These are phyloP conservation scores for Strobilomyces confusus DNA, from an alignment of 768 basidiomycete genomes.

Conservation along the genomic window DNA sequence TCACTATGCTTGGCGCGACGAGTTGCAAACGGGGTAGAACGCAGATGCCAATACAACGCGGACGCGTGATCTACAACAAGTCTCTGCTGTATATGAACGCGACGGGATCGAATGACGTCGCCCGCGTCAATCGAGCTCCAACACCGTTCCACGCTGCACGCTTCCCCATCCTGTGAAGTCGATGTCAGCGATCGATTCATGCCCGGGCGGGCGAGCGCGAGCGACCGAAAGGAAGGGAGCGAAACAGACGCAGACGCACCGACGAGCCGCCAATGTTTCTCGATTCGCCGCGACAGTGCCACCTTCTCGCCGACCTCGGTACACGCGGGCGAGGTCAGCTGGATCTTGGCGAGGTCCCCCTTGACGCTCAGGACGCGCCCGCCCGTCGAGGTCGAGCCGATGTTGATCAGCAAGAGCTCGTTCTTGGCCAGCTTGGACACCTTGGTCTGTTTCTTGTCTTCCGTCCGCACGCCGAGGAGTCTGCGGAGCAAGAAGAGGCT, in stretches of 20 bases:
- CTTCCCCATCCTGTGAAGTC: slow-evolving; percentile 58
- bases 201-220: not conserved
- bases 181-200: not conserved
- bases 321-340: slow-evolving; percentile 91
- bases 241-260: slow-evolving; percentile 47
- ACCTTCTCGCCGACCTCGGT: slow-evolving; percentile 98
- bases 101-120: not conserved
- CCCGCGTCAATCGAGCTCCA: slow-evolving; percentile 62
- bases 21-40: too few relatives aligned
- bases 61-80: not conserved
- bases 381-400: slow-evolving; percentile 95
- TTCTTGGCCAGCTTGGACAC: slow-evolving; percentile 88
- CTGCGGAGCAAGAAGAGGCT: slow-evolving; percentile 92
- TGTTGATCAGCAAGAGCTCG: slow-evolving; percentile 94
- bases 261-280: slow-evolving; percentile 97
- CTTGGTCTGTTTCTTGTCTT: slow-evolving; percentile 98
- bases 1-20: too few relatives aligned
- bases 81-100: not conserved
- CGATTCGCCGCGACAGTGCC: slow-evolving; percentile 88
- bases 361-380: slow-evolving; percentile 93
- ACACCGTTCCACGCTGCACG: slow-evolving; percentile 77
- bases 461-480: slow-evolving; percentile 95
- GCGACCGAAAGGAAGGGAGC: not conserved
- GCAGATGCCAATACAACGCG: not conserved
- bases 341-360: slow-evolving; percentile 91